phyloP scores from a whole-genome alignment of 495 filamentous ascomycete species.

The Aspergillus haitiensis region DNA sequence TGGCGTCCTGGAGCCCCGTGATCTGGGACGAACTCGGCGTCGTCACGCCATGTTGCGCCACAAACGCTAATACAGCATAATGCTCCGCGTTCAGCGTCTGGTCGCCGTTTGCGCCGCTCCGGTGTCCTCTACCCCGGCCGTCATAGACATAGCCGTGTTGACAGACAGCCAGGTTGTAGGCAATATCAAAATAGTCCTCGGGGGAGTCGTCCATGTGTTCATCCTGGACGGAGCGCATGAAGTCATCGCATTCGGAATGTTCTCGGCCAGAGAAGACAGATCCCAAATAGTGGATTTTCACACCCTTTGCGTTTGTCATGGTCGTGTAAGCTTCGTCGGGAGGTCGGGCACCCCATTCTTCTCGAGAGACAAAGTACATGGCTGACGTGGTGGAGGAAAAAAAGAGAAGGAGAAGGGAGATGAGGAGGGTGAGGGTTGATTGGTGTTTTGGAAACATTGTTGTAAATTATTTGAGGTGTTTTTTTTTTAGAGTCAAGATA shows the following conservation, averaged over 20 bases:
- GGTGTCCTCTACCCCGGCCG: constrained; percentile 2
- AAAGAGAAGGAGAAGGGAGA: background rate
- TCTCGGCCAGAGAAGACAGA: background rate
- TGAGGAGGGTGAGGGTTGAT: background rate
- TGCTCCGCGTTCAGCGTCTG: background rate
- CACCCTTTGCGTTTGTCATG: background rate
- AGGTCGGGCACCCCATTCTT: background rate
- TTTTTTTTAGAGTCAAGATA: too few species aligned
- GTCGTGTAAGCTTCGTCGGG: background rate
- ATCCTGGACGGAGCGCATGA: constrained; percentile 10
- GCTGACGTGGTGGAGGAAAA: background rate
- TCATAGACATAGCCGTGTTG: constrained; percentile 14
- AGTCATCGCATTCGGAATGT: constrained; percentile 5
- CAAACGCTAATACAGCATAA: constrained; percentile 8
- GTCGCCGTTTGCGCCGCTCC: constrained; percentile 3
- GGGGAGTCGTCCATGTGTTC: background rate
- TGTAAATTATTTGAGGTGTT: background rate
- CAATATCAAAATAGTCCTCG: constrained; percentile 6
- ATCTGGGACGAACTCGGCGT: constrained; percentile 1
- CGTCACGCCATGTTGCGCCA: background rate
- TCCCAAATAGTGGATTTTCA: constrained; percentile 12
- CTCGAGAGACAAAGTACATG: constrained; percentile 13
- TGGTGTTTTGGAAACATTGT: background rate
- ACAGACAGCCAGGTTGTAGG: constrained; percentile 9
- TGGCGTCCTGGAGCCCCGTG: constrained; percentile 3